Evolutionary conservation across 257 asterid species (phyloP).

Genomic region (Agastache rugosa): DNA sequence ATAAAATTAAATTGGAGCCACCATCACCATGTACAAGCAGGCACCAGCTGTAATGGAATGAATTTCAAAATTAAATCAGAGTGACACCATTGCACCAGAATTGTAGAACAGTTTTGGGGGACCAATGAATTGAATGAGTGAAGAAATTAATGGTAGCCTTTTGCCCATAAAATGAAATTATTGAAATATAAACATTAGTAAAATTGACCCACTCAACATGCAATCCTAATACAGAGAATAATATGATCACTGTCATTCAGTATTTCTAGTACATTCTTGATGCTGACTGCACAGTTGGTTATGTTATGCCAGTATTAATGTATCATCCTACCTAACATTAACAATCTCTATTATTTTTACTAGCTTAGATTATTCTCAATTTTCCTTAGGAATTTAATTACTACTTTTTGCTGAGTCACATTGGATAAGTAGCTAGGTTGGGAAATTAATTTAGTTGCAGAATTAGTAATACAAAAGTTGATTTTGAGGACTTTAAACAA

Average conservation of each 20-base stretch:
- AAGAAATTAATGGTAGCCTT: neutral
- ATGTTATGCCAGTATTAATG: neutral
- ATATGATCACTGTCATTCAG: constrained; percentile 37
- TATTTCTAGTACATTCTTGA: constrained; percentile 42
- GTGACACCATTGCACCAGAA: neutral
- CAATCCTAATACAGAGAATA: constrained; percentile 39
- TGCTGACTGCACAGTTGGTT: constrained; percentile 30
- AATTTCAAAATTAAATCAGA: neutral
- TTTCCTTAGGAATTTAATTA: neutral
- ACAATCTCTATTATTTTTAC: constrained; percentile 2
- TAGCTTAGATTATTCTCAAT: neutral
- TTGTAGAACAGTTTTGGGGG: constrained; percentile 19
- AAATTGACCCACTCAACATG: constrained; percentile 37
- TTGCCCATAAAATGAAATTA: constrained; percentile 22
- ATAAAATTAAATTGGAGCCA: neutral
- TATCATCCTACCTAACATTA: constrained; percentile 29
- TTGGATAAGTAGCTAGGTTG: neutral
- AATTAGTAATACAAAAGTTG: neutral
- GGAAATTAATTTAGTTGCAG: neutral
- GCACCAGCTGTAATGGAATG: constrained; percentile 24
- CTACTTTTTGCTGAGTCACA: neutral
- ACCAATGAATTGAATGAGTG: constrained; percentile 21
- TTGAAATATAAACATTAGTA: constrained; percentile 15
- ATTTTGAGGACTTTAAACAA: neutral
- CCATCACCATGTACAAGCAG: neutral